These are phyloP conservation scores for Annulohypoxylon bovei DNA, from an alignment of 495 filamentous ascomycete genomes.

Conservation along the genomic window DNA sequence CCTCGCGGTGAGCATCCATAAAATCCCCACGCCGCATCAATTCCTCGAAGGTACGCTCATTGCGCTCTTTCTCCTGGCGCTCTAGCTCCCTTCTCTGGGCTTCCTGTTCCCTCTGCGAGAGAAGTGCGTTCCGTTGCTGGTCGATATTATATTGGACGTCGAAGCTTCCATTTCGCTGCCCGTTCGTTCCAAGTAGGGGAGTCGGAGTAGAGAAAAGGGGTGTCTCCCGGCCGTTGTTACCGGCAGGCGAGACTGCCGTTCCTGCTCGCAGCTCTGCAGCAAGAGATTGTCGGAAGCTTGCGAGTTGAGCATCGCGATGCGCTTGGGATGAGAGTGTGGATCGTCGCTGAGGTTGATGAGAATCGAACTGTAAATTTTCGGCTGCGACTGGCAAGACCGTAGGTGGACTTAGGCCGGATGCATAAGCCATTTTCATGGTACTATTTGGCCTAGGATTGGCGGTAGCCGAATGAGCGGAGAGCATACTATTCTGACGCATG, in stretches of 20 bases:
- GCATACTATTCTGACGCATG: conserved; percentile 57
- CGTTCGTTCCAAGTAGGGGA: conserved; percentile 27
- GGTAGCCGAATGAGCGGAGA: conserved; percentile 30
- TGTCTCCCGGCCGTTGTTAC: conserved; percentile 51
- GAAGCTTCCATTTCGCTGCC: conserved; percentile 39
- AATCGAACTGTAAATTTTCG: conserved; percentile 57
- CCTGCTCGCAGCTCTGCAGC: conserved; percentile 66
- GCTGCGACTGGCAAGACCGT: conserved; percentile 33
- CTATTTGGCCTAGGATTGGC: conserved; percentile 28
- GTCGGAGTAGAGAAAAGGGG: conserved; percentile 52
- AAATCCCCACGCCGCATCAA: conserved; percentile 81
- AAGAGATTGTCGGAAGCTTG: conserved; percentile 79
- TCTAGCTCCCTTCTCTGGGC: conserved; percentile 56
- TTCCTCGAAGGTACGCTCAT: conserved; percentile 70
- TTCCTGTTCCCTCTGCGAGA: conserved; percentile 59
- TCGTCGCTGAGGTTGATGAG: conserved; percentile 65
- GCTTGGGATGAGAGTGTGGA: conserved; percentile 51
- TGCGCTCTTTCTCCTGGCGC: conserved; percentile 54
- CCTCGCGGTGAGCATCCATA: conserved; percentile 80
- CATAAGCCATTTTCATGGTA: conserved; percentile 36
- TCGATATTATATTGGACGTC: conserved; percentile 53
- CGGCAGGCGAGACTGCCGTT: conserved; percentile 52
- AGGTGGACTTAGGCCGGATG: conserved; percentile 13
- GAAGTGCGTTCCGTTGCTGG: conserved; percentile 54
- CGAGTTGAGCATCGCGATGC: conserved; percentile 69